A percentile compares a stretch with the other conserved stretches of the same genome.
These are phyloP conservation scores for Trichoderma pleuroti DNA, from an alignment of 2,329 filamentous ascomycete genomes.

Conservation along the genomic window DNA sequence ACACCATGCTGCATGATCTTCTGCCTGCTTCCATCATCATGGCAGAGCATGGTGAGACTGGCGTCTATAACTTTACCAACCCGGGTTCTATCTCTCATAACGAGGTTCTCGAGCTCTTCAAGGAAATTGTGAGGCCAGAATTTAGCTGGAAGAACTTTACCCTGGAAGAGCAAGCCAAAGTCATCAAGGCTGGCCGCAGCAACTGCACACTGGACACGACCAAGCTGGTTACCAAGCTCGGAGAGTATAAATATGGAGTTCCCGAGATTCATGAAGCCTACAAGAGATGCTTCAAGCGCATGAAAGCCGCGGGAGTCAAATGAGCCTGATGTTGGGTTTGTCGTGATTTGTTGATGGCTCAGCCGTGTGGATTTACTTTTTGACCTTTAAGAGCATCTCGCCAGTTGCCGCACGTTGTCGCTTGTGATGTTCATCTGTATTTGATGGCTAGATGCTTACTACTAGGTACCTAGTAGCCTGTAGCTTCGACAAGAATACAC, in stretches of 20 bases:
- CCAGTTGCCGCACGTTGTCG: background rate
- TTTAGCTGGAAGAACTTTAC: slow-evolving; percentile 65
- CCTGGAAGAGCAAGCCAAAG: slow-evolving; percentile 62
- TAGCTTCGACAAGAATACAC: background rate
- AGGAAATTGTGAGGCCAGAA: slow-evolving; percentile 57
- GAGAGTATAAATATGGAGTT: slow-evolving; percentile 55
- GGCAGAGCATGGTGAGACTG: slow-evolving; percentile 58
- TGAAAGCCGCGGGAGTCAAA: slow-evolving; percentile 44
- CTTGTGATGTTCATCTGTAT: background rate
- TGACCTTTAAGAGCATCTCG: background rate
- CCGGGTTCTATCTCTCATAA: slow-evolving; percentile 69
- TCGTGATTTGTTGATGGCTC: background rate
- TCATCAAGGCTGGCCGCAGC: slow-evolving; percentile 63
- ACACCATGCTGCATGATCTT: slow-evolving; percentile 62
- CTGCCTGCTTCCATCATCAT: slow-evolving; percentile 59
- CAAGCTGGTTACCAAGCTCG: slow-evolving; percentile 58
- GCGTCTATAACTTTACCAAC: slow-evolving; percentile 69
- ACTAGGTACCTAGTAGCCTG: background rate
- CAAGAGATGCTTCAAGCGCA: slow-evolving; percentile 58
- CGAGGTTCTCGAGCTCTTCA: slow-evolving; percentile 61
- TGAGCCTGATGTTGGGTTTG: background rate
- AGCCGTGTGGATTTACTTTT: background rate
- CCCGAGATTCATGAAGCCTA: slow-evolving; percentile 63
- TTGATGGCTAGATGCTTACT: background rate
- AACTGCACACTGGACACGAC: slow-evolving; percentile 63